Evolutionary conservation across 164 flowering plant genomes (phyloP).

Genomic region (Piper longum): DNA sequence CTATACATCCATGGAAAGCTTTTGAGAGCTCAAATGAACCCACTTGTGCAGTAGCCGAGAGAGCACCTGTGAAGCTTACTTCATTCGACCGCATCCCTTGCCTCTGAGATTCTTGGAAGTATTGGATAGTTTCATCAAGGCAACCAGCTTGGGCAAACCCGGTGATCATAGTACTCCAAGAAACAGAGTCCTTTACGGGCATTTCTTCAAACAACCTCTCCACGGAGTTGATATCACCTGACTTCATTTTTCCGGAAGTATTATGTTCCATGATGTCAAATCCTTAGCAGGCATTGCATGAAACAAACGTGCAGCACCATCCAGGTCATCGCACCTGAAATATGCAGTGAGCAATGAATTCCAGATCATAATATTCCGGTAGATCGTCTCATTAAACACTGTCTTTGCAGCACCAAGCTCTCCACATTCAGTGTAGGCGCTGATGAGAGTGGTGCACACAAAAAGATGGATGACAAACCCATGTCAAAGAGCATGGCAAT

Average conservation of each 20-base stretch:
- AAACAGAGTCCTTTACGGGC: conserved; percentile 34
- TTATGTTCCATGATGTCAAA: conserved; percentile 40
- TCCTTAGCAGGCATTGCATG: conserved; percentile 31
- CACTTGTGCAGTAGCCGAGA: conserved; percentile 52
- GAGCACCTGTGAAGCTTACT: conserved; percentile 46
- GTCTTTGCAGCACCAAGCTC: conserved; percentile 14
- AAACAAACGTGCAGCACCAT: conserved; percentile 26
- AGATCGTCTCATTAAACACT: conserved; percentile 41
- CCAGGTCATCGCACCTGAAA: conserved; percentile 35
- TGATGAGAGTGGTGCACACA: conserved; percentile 44
- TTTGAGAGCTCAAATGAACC: conserved; percentile 49
- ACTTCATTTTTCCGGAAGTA: conserved; percentile 46
- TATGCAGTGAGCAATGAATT: conserved; percentile 45
- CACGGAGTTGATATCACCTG: conserved; percentile 34
- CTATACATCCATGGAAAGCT: conserved; percentile 39
- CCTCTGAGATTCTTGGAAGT: conserved; percentile 27
- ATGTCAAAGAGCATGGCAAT: conserved; percentile 24
- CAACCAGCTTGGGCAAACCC: conserved; percentile 44
- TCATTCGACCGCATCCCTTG: conserved; percentile 36
- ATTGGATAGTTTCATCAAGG: conserved; percentile 36
- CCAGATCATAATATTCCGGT: conserved; percentile 56
- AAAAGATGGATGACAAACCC: conserved; percentile 37
- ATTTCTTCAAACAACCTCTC: conserved; percentile 23
- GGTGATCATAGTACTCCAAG: conserved; percentile 68
- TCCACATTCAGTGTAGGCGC: conserved; percentile 47